Evolutionary conservation across 2,329 filamentous ascomycete genomes (phyloP), one percentile per base, ranked within the genome.

Genomic region (Fusarium tupiense): DNA sequence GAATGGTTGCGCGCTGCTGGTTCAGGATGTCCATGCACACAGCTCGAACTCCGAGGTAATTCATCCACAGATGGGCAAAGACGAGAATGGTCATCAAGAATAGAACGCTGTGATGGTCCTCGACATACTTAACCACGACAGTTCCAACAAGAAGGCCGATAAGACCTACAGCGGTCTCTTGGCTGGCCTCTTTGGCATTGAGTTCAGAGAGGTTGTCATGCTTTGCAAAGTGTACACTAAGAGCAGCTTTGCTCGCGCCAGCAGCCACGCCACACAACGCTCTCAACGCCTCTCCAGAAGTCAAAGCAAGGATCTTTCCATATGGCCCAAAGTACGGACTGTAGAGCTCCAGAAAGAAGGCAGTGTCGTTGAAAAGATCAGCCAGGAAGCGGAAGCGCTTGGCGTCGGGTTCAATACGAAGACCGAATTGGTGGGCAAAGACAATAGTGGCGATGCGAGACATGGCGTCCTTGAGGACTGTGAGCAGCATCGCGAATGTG

Each of bases 141-240:
- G 92, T 96, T 2, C 96, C 96, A 20, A 89, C 90, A 59, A 98
- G 87, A 89, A 98, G 95, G 5, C 96, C 96, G 40, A 98, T 71
- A 33, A 98, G 86, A 5, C 94, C 96, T 64, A 99, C 94, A 26
- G 98, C 91, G 0, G 96, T 98, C 83, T 98, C 96, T 84, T 98
- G 96, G 74, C 94, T 97, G 19, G 95, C 95, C 81, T 98, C 96
- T 88, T 98, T 91, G 64, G 96, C 95, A 83, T 98, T 98, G 64
- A 99, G 87, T 82, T 98, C 96, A 4, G 94, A 96, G 50, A 98
- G 84, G 81, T 98, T 98, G 43, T 94, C 94, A 80, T 91, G 91
- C 75, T 88, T 90, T 14, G 96, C 95, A 85, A 99, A 98, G 83
- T 99, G 96, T 17, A 94, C 93, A 80, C 94, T 96, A 76, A 99